A percentile compares a stretch with the other conserved stretches of the same genome.
Conservation (phyloP, 2,329 filamentous ascomycete genomes). For the Fusarium penzigii region DNA sequence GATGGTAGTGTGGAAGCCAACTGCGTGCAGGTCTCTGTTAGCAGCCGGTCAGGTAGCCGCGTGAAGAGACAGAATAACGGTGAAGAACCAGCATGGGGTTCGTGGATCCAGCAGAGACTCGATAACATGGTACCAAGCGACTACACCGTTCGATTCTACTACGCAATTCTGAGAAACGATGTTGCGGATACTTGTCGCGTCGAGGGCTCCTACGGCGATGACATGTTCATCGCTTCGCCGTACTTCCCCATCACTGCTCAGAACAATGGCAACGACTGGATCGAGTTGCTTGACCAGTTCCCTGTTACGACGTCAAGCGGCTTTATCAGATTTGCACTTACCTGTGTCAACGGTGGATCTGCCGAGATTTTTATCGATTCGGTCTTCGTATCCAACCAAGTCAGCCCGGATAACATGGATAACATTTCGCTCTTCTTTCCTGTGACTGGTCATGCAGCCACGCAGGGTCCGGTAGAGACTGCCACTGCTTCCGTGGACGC, state of each 20-base stretch:
- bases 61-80: conserved; percentile 1
- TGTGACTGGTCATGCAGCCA: conserved; percentile 9
- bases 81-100: conserved; percentile 3
- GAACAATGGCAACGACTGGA: conserved; percentile 2
- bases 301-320: conserved; percentile 17
- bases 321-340: conserved; percentile 20
- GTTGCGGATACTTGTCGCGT: conserved; percentile 18
- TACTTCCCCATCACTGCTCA: conserved; percentile 18
- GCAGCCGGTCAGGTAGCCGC: not conserved
- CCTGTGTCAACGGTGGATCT: conserved; percentile 16
- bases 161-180: conserved; percentile 15
- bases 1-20: conserved; percentile 16
- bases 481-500: conserved; percentile 7
- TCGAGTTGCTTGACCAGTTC: conserved; percentile 13
- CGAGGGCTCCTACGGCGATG: conserved; percentile 19
- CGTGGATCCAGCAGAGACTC: conserved; percentile 21
- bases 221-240: conserved; percentile 13
- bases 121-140: conserved; percentile 14
- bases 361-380: conserved; percentile 24
- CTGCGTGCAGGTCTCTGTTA: conserved; percentile 16
- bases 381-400: conserved; percentile 25
- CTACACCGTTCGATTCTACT: conserved; percentile 26
- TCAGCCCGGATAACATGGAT: conserved; percentile 18
- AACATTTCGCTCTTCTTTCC: conserved; percentile 19
- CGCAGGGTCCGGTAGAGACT: conserved; percentile 4